Conservation (phyloP, 192 early-diverging fungal genomes). For the Coemansia sp. region DNA sequence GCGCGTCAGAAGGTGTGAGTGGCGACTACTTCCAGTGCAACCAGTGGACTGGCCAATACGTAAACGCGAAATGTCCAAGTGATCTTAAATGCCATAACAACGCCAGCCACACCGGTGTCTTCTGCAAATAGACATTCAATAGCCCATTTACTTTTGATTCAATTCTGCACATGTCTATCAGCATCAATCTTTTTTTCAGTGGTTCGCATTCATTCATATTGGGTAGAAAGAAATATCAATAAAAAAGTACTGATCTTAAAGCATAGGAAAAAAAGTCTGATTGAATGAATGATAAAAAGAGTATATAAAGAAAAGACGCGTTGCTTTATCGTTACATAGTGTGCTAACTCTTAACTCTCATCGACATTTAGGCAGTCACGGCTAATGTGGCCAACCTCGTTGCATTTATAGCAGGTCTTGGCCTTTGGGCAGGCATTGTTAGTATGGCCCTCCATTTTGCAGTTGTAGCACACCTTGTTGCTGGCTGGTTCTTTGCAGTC, state of each 20-base stretch:
- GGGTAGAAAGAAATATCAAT: neutral
- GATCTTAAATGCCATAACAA: constrained; percentile 50
- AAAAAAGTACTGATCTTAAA: neutral
- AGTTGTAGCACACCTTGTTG: constrained; percentile 58
- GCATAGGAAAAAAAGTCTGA: neutral
- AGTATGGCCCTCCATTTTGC: constrained; percentile 53
- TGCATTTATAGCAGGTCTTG: constrained; percentile 50
- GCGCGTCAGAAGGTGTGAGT: constrained; percentile 30
- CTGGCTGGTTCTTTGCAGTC: constrained; percentile 31
- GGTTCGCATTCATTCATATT: neutral
- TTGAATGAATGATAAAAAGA: neutral
- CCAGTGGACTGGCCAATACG: constrained; percentile 45
- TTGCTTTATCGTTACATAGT: neutral
- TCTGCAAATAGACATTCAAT: constrained; percentile 25
- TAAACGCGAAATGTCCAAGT: constrained; percentile 29
- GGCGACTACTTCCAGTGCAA: constrained; percentile 43
- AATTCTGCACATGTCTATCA: neutral
- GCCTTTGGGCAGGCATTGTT: constrained; percentile 46
- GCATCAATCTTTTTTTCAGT: neutral
- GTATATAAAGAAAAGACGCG: neutral
- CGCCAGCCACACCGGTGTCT: constrained; percentile 38
- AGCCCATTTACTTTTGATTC: too few relatives aligned
- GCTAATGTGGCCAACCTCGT: constrained; percentile 37
- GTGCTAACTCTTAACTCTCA: neutral
- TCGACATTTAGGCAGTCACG: constrained; percentile 31